Evolutionary conservation across 108 stramenopile genomes (phyloP), one percentile per base, ranked within the genome.

Genomic region (Mediolabrus comicus): DNA sequence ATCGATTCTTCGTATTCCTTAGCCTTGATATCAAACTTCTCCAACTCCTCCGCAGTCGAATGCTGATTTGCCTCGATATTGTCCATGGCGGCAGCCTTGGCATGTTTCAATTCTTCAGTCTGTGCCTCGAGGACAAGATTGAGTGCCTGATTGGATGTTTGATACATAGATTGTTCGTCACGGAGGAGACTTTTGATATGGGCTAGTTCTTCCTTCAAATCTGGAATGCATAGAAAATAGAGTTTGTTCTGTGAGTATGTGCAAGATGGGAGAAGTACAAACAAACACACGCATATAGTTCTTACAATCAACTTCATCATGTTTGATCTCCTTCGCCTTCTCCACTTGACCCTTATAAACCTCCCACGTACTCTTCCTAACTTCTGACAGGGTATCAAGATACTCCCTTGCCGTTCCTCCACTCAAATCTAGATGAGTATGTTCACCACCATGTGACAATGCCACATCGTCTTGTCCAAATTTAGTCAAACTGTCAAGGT

Each of bases 101-200:
- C 28, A 33, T 33, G 52, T 32, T 70, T 43, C 69, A 52, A 53
- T 31, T 52, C 39, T 31, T 70, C 22, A 33, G 33, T 59, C 9
- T 70, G 69, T n/a, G 70, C 70, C 2, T 71, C 61, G 13, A 71
- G n/a, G 4, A 61, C 70, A 29, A 71, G 30, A 28, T 71, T 62
- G 7, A 71, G 49, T 54, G 60, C 70, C 54, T 71, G 60, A 35
- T 71, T 71, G 28, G 70, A 71, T 28, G 72, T 59, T 36, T 73
- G 72, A 46, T 73, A 65, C 64, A 73, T 73, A 10, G 72, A 65
- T 33, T 73, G 72, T 32, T 73, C 72, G 19, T 65, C 58, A 35
- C 65, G 63, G 35, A 73, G 32, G 9, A 73, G 52, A 31, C 39
- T 38, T 35, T 65, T 54, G 12, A 73, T 31, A 53, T 53, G 52